Evolutionary conservation across 768 basidiomycete genomes (phyloP).

Genomic region (Lanmaoa rubissima): DNA sequence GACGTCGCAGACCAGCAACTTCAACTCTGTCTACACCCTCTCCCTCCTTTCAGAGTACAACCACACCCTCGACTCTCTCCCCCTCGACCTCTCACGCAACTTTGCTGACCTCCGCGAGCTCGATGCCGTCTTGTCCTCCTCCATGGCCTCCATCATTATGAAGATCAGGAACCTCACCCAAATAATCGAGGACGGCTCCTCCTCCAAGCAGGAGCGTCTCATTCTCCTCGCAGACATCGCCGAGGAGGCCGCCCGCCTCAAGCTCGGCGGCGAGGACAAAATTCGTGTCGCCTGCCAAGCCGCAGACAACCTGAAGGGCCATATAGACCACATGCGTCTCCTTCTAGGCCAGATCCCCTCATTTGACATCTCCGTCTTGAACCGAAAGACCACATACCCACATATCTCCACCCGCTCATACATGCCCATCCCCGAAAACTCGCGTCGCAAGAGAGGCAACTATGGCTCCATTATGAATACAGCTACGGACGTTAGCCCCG

Average conservation of each 20-base stretch:
- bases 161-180: conserved; percentile 74
- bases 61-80: conserved; percentile 90
- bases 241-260: conserved; percentile 87
- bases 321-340: conserved; percentile 57
- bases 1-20: conserved; percentile 29
- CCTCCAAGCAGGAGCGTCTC: conserved; percentile 69
- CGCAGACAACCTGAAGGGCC: conserved; percentile 78
- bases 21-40: conserved; percentile 58
- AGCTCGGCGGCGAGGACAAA: conserved; percentile 96
- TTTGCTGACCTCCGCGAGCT: conserved; percentile 97
- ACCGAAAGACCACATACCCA: conserved; percentile 68
- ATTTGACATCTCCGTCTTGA: conserved; percentile 56
- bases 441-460: conserved; percentile 57
- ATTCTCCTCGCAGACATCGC: conserved; percentile 90
- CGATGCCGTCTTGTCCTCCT: conserved; percentile 93
- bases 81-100: conserved; percentile 89
- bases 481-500: conserved; percentile 56
- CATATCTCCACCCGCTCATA: conserved; percentile 70
- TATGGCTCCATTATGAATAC: conserved; percentile 54
- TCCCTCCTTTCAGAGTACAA: conserved; percentile 78
- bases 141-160: conserved; percentile 74
- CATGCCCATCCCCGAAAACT: conserved; percentile 69
- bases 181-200: conserved; percentile 67
- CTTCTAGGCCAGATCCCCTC: conserved; percentile 64
- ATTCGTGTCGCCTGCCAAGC: conserved; percentile 92